Evolutionary conservation across 2,329 filamentous ascomycete species (phyloP), one percentile per base, ranked within the genome.

Genomic region (Pleomassaria siparia): DNA sequence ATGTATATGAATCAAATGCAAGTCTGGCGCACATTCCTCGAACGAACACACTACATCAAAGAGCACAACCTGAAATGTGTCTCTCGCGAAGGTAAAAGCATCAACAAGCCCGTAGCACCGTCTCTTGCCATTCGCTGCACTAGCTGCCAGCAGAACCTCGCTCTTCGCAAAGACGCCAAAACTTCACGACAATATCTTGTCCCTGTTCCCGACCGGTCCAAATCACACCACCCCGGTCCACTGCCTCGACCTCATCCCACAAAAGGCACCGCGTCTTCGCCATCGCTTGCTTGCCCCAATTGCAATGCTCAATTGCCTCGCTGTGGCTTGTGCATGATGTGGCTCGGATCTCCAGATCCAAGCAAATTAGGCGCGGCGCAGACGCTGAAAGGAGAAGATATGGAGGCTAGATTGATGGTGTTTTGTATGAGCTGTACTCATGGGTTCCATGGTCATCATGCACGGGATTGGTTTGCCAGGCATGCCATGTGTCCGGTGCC

Each of bases 111-210:
- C 1, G 80, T 85, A 0, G 58, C 67, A 0, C 82, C 82, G 2
- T 87, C 89, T 70, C 82, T 92, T 44, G 83, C 86, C 4, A 80
- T 94, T 40, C 82, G 88, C 39, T 94, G 89, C 71, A 80, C 87
- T 40, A 88, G 89, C 72, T 94, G 89, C 72, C 79, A 82, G 16
- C 75, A 75, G 18, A 76, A 79, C 2, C 75, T 86, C 20, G 78
- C 79, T 0, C 50, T 69, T 26, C 56, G 64, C 15, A 67, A 67
- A 37, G 65, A 70, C 44, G 32, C 55, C 0, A 54, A 55, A 15
- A 52, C 46, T 2, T 37, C 51, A 1, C 58, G 57, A 1, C 52
- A 55, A 24, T 55, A 65, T 11, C 53, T 69, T 7, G 43, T 62
- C 5, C 56, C 66, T 5, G 50, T 55, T 11, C 45, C 50, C 0